These are phyloP conservation scores for Venturia carpophila DNA, from an alignment of 2,329 filamentous ascomycete species.

Conservation along the genomic window DNA sequence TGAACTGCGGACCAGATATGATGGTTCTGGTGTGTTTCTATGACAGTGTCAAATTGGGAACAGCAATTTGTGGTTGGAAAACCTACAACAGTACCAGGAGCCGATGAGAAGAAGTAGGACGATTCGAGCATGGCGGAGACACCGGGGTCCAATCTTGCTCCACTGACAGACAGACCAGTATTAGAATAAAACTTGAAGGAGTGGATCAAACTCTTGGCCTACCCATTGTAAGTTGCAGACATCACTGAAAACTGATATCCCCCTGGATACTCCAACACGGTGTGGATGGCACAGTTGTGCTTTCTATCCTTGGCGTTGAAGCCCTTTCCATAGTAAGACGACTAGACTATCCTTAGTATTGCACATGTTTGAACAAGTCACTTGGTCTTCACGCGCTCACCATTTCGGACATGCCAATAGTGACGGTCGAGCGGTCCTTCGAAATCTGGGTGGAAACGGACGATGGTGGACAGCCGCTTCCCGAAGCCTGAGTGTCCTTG, in stretches of 20 bases:
- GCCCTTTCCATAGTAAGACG: background rate
- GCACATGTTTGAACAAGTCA: too few species aligned
- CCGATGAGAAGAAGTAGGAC: slow-evolving; percentile 11
- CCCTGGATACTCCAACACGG: background rate
- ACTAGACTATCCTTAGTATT: background rate
- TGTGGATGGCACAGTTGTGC: background rate
- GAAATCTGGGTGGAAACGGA: background rate
- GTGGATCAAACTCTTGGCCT: too few species aligned
- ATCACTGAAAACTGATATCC: slow-evolving; percentile 14
- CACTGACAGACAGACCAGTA: too few species aligned
- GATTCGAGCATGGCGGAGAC: background rate
- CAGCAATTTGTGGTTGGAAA: background rate
- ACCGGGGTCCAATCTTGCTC: slow-evolving; percentile 5
- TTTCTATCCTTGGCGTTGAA: background rate
- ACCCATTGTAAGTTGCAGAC: slow-evolving; percentile 4
- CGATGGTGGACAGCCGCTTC: background rate
- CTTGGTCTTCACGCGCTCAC: background rate
- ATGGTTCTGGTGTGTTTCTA: background rate
- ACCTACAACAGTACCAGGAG: background rate
- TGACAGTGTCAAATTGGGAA: background rate
- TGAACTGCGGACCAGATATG: background rate
- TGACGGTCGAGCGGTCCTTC: background rate
- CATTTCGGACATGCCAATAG: background rate
- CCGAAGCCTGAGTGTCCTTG: background rate
- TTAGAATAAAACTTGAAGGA: too few species aligned